phyloP scores from a whole-genome alignment of 371 early-diverging fungal genomes.

The Rhizopus sp. region DNA sequence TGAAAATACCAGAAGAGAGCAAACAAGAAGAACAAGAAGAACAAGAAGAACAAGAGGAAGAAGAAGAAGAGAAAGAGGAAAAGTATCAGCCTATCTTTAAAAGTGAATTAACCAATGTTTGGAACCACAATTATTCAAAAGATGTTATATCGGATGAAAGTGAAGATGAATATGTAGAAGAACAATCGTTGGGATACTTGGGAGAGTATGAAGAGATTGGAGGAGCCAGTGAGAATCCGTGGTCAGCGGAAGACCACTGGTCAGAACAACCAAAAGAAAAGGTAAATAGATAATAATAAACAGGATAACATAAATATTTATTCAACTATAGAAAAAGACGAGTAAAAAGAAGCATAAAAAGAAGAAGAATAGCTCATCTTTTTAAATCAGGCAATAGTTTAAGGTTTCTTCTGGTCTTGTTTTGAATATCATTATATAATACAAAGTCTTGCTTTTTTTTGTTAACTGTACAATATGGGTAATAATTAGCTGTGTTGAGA shows the following conservation, averaged over 20 bases:
- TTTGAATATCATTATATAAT: conserved; percentile 1
- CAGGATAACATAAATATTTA: neutral
- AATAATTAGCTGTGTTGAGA: conserved; percentile 1
- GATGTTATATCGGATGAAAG: conserved; percentile 25
- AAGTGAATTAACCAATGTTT: conserved; percentile 26
- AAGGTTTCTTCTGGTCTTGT: conserved; percentile 2
- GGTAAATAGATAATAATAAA: neutral
- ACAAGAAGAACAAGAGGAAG: conserved; percentile 2
- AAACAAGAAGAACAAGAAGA: conserved; percentile 10
- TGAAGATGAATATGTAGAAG: conserved; percentile 24
- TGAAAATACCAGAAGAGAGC: neutral
- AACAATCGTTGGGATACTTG: conserved; percentile 7
- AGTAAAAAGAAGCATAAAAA: conserved; percentile 10
- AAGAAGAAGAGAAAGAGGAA: conserved; percentile 5
- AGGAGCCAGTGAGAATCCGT: conserved; percentile 25
- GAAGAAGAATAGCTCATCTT: conserved; percentile 4
- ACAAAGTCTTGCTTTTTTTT: conserved; percentile 5
- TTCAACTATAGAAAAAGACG: neutral
- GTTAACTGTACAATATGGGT: neutral
- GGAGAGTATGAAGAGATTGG: conserved; percentile 36
- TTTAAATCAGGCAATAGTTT: conserved; percentile 1
- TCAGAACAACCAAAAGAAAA: neutral
- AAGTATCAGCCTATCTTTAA: conserved; percentile 18
- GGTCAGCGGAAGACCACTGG: conserved; percentile 17
- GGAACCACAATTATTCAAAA: conserved; percentile 20